These are phyloP conservation scores for Mucor velutinosus DNA, from an alignment of 371 early-diverging fungal species.

Conservation along the genomic window DNA sequence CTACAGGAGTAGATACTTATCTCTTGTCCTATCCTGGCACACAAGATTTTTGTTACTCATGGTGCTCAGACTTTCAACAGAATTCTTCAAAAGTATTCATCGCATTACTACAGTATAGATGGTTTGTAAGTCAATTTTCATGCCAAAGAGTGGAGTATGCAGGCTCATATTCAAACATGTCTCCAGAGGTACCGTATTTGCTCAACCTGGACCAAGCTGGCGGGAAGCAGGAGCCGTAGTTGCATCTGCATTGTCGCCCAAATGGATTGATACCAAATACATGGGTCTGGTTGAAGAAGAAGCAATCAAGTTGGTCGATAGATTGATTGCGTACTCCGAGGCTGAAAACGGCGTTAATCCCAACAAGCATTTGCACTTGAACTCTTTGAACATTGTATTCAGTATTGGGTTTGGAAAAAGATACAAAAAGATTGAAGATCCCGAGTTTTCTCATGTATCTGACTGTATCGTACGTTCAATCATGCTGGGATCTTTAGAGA, in stretches of 20 bases:
- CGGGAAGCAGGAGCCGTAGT: background rate
- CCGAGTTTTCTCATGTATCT: background rate
- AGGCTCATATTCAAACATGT: background rate
- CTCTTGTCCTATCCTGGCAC: conserved; percentile 15
- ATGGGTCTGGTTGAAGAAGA: background rate
- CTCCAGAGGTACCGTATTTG: background rate
- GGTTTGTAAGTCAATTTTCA: conserved; percentile 1
- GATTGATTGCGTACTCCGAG: background rate
- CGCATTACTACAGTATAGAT: conserved; percentile 1
- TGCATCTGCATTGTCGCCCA: conserved; percentile 8
- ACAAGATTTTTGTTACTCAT: conserved; percentile 17
- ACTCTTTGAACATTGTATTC: conserved; percentile 16
- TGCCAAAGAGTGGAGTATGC: background rate
- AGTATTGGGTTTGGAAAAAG: background rate
- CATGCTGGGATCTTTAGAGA: conserved; percentile 4
- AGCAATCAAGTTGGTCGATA: background rate
- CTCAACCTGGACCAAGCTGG: background rate
- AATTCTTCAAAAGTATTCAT: background rate
- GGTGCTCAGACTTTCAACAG: conserved; percentile 10
- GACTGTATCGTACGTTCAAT: background rate
- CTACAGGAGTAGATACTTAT: conserved; percentile 14
- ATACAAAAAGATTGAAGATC: conserved; percentile 11
- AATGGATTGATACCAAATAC: conserved; percentile 2
- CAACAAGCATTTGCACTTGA: background rate
- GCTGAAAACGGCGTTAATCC: background rate